Conservation (phyloP, 1,284 basidiomycete genomes). For the Lentinula novae-zelandiae region DNA sequence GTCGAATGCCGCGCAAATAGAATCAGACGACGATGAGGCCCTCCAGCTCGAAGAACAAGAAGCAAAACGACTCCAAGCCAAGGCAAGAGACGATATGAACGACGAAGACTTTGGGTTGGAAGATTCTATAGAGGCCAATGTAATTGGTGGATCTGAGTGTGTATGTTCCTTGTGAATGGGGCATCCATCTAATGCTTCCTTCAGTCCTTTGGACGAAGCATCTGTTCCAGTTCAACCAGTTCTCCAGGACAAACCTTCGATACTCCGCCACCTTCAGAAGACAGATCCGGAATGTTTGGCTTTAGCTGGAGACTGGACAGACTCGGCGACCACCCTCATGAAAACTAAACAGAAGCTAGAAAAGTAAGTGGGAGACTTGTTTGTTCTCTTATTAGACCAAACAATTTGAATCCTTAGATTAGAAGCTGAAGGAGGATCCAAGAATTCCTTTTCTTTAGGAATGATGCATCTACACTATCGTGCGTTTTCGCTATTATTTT, state of each 20-base stretch:
- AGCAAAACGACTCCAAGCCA: slow-evolving; percentile 76
- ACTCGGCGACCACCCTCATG: slow-evolving; percentile 53
- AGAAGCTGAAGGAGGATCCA: slow-evolving; percentile 37
- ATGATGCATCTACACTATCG: slow-evolving; percentile 78
- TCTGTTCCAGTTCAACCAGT: slow-evolving; percentile 25
- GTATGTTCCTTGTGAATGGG: slow-evolving; percentile 20
- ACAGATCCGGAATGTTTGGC: slow-evolving; percentile 79
- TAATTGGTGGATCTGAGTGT: slow-evolving; percentile 38
- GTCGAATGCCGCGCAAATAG: slow-evolving; percentile 75
- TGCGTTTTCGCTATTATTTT: slow-evolving; percentile 31
- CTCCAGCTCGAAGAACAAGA: slow-evolving; percentile 88
- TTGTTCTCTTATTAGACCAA: not conserved
- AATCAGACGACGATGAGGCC: slow-evolving; percentile 84
- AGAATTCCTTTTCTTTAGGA: slow-evolving; percentile 47
- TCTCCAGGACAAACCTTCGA: slow-evolving; percentile 57
- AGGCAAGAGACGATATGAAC: slow-evolving; percentile 66
- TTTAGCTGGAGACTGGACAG: slow-evolving; percentile 73
- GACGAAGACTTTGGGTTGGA: slow-evolving; percentile 87
- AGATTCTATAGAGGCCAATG: slow-evolving; percentile 48
- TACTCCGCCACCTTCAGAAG: slow-evolving; percentile 75
- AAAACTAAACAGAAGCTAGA: slow-evolving; percentile 53
- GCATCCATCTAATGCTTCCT: slow-evolving; percentile 4
- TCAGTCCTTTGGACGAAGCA: slow-evolving; percentile 33
- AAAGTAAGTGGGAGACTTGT: slow-evolving; percentile 37
- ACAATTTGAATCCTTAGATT: slow-evolving; percentile 34